A percentile compares a stretch with the other conserved stretches of the same genome.
These are phyloP conservation scores for Coemansia umbellata DNA, from an alignment of 192 early-diverging fungal species.

Conservation along the genomic window DNA sequence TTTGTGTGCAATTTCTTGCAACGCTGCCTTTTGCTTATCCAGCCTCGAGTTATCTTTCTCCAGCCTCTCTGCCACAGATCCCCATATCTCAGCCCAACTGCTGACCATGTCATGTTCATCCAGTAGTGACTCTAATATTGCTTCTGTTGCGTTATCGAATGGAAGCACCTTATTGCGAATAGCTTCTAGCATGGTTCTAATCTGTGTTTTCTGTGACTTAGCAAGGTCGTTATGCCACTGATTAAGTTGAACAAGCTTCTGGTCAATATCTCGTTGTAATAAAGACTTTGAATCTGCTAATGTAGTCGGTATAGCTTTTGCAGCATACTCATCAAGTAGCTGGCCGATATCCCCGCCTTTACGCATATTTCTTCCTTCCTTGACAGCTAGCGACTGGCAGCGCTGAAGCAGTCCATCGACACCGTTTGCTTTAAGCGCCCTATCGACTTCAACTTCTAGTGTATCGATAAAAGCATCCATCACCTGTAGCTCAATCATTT, in stretches of 20 bases:
- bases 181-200: neutral
- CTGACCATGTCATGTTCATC: slow-evolving; percentile 21
- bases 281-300: neutral
- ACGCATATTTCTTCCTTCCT: too few species aligned
- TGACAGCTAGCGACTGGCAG: neutral
- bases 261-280: neutral
- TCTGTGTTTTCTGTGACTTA: neutral
- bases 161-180: neutral
- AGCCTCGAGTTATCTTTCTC: slow-evolving; percentile 12
- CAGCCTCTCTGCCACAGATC: slow-evolving; percentile 10
- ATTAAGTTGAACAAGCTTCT: slow-evolving; percentile 14
- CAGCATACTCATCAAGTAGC: slow-evolving; percentile 1
- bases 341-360: neutral
- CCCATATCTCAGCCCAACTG: slow-evolving; percentile 31
- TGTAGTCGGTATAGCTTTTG: neutral
- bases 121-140: slow-evolving; percentile 7
- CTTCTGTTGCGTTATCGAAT: slow-evolving; percentile 3
- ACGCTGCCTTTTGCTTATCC: slow-evolving; percentile 14
- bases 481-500: slow-evolving; percentile 5
- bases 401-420: slow-evolving; percentile 2
- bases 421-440: neutral
- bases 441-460: slow-evolving; percentile 11
- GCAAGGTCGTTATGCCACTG: slow-evolving; percentile 12
- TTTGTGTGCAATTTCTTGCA: slow-evolving; percentile 1
- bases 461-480: slow-evolving; percentile 9